These are phyloP conservation scores for Arthrobotrys pseudoclavata DNA, from an alignment of 2,329 filamentous ascomycete genomes.

Conservation along the genomic window DNA sequence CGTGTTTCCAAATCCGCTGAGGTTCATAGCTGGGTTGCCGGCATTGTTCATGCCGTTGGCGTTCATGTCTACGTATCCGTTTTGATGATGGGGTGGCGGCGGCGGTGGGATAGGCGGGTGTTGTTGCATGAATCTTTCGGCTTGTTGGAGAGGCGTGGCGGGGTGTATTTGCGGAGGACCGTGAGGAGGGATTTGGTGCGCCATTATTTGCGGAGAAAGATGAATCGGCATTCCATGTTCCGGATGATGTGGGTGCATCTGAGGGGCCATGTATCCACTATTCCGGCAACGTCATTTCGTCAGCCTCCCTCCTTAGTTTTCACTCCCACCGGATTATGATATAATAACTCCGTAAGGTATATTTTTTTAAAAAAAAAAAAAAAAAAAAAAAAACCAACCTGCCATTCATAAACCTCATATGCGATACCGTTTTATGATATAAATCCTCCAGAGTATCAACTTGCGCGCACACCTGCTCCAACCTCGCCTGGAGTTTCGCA, in stretches of 20 bases:
- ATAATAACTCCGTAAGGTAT: no score
- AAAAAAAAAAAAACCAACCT: background rate
- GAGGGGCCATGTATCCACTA: conserved; percentile 17
- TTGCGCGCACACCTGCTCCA: conserved; percentile 29
- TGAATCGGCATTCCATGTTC: conserved; percentile 20
- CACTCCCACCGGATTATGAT: no score
- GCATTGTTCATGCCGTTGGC: conserved; percentile 36
- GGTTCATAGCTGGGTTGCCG: conserved; percentile 5
- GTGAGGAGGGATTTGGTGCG: conserved; percentile 15
- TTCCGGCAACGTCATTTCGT: background rate
- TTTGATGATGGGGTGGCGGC: conserved; percentile 12
- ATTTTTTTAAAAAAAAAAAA: no score
- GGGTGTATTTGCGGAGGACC: conserved; percentile 4
- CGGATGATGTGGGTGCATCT: background rate
- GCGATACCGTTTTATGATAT: conserved; percentile 39
- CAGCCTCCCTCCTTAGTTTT: background rate
- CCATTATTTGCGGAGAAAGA: conserved; percentile 24
- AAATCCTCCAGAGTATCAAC: conserved; percentile 31
- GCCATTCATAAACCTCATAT: conserved; percentile 32
- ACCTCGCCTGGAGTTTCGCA: conserved; percentile 23
- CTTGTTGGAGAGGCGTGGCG: conserved; percentile 49
- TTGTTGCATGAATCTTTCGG: conserved; percentile 45
- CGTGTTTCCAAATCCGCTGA: conserved; percentile 55
- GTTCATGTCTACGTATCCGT: conserved; percentile 39
- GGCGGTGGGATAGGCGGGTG: conserved; percentile 17